Percentiles rank a stretch among this genome's conserved stretches.
Conservation (phyloP, 257 asterid species). For the Solanum peruvianum region DNA sequence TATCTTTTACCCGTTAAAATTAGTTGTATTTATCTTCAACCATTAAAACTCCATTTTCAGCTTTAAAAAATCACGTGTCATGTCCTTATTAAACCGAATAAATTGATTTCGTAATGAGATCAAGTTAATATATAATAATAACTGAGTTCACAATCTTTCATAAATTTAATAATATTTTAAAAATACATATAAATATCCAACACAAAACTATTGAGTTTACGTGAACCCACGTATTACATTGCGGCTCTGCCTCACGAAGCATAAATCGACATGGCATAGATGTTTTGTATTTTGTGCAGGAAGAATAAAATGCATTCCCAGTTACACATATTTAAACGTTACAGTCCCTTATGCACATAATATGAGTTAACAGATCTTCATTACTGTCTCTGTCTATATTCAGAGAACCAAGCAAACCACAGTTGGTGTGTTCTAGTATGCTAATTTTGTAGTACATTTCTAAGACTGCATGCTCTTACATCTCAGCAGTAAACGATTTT, state of each 20-base stretch:
- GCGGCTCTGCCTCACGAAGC: not conserved
- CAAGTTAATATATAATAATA: not conserved
- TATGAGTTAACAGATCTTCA: not conserved
- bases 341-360: not conserved
- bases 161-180: not conserved
- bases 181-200: not conserved
- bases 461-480: slow-evolving; percentile 25
- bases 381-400: not conserved
- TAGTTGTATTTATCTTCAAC: no score
- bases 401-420: not conserved
- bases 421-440: not conserved
- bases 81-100: no score
- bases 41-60: no score
- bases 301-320: not conserved
- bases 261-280: not conserved
- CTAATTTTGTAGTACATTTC: not conserved
- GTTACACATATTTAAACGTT: not conserved
- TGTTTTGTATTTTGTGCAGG: not conserved
- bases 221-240: not conserved
- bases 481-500: slow-evolving; percentile 75
- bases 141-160: not conserved
- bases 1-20: no score
- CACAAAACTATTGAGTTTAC: not conserved
- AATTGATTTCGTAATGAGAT: not conserved
- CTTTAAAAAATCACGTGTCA: not conserved